Evolutionary conservation across 202 grass and related monocot genomes (phyloP).

Genomic region (Panicum hallii): DNA sequence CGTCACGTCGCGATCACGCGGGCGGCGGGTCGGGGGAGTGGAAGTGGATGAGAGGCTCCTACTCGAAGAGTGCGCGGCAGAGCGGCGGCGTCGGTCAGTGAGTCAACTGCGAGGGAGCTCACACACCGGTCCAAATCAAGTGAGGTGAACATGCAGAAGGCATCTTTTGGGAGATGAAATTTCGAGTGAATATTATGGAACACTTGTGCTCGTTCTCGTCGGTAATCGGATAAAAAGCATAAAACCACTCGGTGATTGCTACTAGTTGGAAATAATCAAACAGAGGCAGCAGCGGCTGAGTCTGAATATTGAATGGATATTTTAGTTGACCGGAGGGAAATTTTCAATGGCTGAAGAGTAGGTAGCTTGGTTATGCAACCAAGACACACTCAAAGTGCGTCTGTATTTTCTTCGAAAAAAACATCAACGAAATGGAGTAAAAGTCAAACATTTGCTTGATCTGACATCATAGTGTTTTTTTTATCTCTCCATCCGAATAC

Average conservation of each 20-base stretch:
- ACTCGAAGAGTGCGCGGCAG: background rate
- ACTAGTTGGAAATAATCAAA: background rate
- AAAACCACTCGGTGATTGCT: too few species aligned
- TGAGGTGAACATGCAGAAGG: background rate
- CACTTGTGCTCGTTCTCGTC: background rate
- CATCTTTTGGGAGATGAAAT: background rate
- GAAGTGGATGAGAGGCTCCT: constrained; percentile 21
- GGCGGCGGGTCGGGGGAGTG: background rate
- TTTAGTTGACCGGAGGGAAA: background rate
- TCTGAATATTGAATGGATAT: background rate
- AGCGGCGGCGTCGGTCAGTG: background rate
- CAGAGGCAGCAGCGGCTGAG: background rate
- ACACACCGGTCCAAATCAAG: background rate
- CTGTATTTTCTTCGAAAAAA: too few species aligned
- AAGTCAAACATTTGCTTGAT: too few species aligned
- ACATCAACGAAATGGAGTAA: too few species aligned
- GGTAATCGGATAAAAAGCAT: background rate
- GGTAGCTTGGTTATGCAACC: too few species aligned
- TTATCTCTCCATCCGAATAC: too few species aligned
- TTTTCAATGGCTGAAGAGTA: background rate
- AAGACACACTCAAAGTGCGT: too few species aligned
- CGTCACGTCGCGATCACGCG: constrained; percentile 17
- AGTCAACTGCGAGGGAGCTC: background rate
- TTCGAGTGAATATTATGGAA: background rate
- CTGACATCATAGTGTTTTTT: too few species aligned